phyloP scores from a whole-genome alignment of 2,329 filamentous ascomycete genomes.

The Lecanosticta acicola region DNA sequence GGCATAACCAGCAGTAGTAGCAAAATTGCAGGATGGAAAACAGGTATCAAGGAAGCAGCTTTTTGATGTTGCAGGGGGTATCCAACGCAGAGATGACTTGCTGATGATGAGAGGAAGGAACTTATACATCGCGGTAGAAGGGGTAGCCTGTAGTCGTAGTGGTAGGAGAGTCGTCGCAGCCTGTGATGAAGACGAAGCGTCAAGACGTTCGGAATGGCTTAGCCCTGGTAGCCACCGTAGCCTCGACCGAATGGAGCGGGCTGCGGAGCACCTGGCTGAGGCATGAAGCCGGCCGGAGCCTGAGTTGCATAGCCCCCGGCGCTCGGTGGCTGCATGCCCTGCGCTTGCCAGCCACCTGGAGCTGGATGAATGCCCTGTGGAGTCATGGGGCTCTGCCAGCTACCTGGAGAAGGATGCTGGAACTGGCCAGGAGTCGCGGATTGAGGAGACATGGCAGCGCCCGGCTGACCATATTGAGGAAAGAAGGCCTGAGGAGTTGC shows the following conservation, averaged over 20 bases:
- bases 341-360: constrained; percentile 43
- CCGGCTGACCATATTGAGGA: constrained; percentile 81
- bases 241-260: constrained; percentile 43
- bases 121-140: background rate
- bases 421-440: constrained; percentile 52
- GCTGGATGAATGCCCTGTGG: constrained; percentile 24
- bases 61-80: background rate
- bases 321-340: constrained; percentile 48
- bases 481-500: constrained; percentile 75
- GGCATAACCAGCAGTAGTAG: no score
- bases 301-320: constrained; percentile 73
- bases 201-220: constrained; percentile 20
- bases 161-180: background rate
- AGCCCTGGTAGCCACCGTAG: constrained; percentile 55
- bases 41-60: no score
- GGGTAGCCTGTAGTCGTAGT: background rate
- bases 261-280: constrained; percentile 37
- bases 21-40: no score
- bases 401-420: constrained; percentile 55
- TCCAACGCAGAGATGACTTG: background rate
- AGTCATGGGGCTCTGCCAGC: constrained; percentile 53
- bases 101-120: background rate
- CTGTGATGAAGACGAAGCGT: background rate
- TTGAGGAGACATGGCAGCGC: constrained; percentile 53
- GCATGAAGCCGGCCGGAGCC: constrained; percentile 45